Evolutionary conservation across 2,329 filamentous ascomycete species (phyloP), one percentile per base, ranked within the genome.

Genomic region (Paracorniculantispora psalliotae): DNA sequence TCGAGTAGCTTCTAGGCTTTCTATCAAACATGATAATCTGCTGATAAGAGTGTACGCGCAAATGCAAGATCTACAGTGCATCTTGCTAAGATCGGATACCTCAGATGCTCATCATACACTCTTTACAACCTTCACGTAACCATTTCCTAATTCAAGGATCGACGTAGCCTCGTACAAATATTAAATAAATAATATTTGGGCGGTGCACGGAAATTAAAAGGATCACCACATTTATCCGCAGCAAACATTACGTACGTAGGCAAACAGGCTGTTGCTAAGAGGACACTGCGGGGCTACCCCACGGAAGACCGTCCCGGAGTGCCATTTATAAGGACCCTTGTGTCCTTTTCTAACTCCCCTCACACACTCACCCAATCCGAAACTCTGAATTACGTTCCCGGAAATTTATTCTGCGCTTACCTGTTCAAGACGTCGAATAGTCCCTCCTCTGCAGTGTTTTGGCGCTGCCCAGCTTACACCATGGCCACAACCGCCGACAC

Each of bases 401-500:
- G 19, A 15, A 10, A 9, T 19, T 43, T 30, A 26, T 15, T 39
- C 41, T 26, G 5, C 5, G 26, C 15, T 25, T 9, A 15, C 5
- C 3, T 15, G n/a, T 3, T 9, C 33, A n/a, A 44, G 3, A 19
- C 39, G 9, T 12, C 21, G 3, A 37, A 15, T 8, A 19, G n/a
- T 4, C 19, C 15, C 4, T n/a, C 41, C 8, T 28, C 13, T 10
- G 41, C 15, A 25, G 41, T 55, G 52, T 30, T 21, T 37, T 28
- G 30, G 25, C 43, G n/a, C 41, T 33, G 47, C 30, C n/a, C 19
- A 35, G 41, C 43, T 37, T 37, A 47, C 54, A 57, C 46, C 43
- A 57, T 57, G 54, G 39, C 54, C 33, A 12, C 54, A 21, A 21
- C 33, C 25, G 26, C 33, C 53, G 53, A 56, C 53, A 49, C 53